Evolutionary conservation across 768 basidiomycete species (phyloP).

Genomic region (Fibroporia radiculosa): DNA sequence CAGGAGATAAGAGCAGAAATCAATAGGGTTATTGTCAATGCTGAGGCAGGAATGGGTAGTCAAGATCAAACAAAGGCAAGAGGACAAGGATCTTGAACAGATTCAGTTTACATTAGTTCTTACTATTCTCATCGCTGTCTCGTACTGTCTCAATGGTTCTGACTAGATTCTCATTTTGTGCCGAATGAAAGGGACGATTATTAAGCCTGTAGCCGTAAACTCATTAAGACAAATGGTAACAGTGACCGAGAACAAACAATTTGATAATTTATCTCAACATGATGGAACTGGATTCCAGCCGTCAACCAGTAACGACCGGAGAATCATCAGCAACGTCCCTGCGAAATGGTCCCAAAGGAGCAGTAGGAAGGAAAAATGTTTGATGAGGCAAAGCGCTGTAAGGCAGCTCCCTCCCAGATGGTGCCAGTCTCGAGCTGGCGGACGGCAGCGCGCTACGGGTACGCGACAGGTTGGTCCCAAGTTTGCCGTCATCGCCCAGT

Average conservation of each 20-base stretch:
- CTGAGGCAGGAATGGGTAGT: constrained; percentile 11
- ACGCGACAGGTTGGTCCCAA: constrained; percentile 49
- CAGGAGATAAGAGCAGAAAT: constrained; percentile 83
- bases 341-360: constrained; percentile 14
- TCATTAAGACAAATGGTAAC: too few species aligned
- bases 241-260: too few species aligned
- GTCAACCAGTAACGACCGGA: not conserved
- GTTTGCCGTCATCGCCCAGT: constrained; percentile 39
- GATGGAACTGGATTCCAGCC: not conserved
- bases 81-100: too few species aligned
- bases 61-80: not conserved
- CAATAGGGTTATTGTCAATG: constrained; percentile 47
- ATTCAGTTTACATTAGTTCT: too few species aligned
- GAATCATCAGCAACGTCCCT: constrained; percentile 4
- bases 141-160: too few species aligned
- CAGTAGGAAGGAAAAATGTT: constrained; percentile 35
- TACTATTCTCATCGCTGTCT: too few species aligned
- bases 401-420: constrained; percentile 29
- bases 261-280: not conserved
- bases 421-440: constrained; percentile 7
- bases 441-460: constrained; percentile 33
- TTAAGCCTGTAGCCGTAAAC: too few species aligned
- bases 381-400: constrained; percentile 49
- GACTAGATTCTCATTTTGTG: too few species aligned
- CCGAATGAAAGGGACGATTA: too few species aligned